Base-by-base conservation (phyloP, 2,329 filamentous ascomycete species). In the Ophiognomonia clavigignenti-juglandacearum region DNA sequence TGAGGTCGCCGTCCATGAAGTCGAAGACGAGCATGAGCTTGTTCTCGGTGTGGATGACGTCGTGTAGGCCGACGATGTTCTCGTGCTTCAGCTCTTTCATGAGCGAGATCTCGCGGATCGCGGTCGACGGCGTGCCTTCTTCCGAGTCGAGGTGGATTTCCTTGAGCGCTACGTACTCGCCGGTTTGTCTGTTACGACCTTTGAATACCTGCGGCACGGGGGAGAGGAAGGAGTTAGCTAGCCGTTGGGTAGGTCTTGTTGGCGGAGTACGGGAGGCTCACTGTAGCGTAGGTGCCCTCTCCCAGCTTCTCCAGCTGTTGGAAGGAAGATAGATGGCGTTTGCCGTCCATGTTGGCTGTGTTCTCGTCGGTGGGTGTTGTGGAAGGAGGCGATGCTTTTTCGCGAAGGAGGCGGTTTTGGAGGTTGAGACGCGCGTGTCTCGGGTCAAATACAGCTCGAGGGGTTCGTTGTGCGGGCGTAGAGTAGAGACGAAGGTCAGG, bases 51-150 rank as follows among this genome's bases (percentile, higher is more conserved):
- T 98, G 93, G 61, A 98, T 97, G 47, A 98, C 93, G 75, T 98
- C 93, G 77, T 97, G 89, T 5, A 98, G 83, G 50, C 86, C 88
- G 59, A 98, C 91, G 56, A 98, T 97, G 64, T 96, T 97, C 66
- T 96, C 91, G 69, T 98, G 93, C 70, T 97, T 97, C 56, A 98
- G 79, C 70, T 98, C 93, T 71, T 98, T 98, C 93, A 98, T 97
- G 48, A 98, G 78, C 1, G 91, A 96, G 60, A 98, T 98, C 69
- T 98, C 93, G 61, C 93, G 88, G 65, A 98, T 98, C 39, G 93
- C 93, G 0, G 93, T 98, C 43, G 88, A 95, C 4, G 93, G 93
- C 0, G 93, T 98, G 58, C 93, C 93, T 73, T 98, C 93, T 73
- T 98, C 93, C 41, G 88, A 95, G 68, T 98, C 93, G 53, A 98